These are phyloP conservation scores for Penicillium turbatum DNA, from an alignment of 495 filamentous ascomycete genomes.

Conservation along the genomic window DNA sequence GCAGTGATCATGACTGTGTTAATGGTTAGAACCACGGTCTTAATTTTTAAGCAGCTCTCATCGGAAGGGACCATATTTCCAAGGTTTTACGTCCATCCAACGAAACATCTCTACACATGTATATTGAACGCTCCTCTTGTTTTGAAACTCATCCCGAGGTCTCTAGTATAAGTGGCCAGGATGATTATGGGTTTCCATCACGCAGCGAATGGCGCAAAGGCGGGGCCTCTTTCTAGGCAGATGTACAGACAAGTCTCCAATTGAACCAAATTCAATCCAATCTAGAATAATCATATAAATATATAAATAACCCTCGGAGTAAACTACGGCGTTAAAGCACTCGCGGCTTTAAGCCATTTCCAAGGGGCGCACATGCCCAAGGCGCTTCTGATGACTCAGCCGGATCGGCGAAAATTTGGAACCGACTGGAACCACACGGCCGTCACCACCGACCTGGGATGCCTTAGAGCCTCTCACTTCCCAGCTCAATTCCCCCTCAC, in stretches of 20 bases:
- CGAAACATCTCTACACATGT: slow-evolving; percentile 9
- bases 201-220: slow-evolving; percentile 9
- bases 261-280: not conserved
- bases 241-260: slow-evolving; percentile 4
- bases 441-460: slow-evolving; percentile 9
- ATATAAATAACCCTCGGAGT: not conserved
- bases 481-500: slow-evolving; percentile 10
- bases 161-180: not conserved
- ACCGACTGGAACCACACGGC: slow-evolving; percentile 26
- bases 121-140: slow-evolving; percentile 7
- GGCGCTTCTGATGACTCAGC: slow-evolving; percentile 14
- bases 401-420: slow-evolving; percentile 23
- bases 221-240: not conserved
- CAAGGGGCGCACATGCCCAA: not conserved
- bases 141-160: not conserved
- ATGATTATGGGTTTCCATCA: slow-evolving; percentile 1
- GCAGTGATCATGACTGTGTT: slow-evolving; percentile 23
- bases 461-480: slow-evolving; percentile 25
- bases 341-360: slow-evolving; percentile 12
- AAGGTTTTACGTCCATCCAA: not conserved
- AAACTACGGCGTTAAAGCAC: not conserved
- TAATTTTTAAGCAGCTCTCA: slow-evolving; percentile 6
- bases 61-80: not conserved
- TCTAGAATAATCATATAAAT: no score
- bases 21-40: not conserved